phyloP scores from a whole-genome alignment of 106 monocot genomes.

The Gastrodia elata region DNA sequence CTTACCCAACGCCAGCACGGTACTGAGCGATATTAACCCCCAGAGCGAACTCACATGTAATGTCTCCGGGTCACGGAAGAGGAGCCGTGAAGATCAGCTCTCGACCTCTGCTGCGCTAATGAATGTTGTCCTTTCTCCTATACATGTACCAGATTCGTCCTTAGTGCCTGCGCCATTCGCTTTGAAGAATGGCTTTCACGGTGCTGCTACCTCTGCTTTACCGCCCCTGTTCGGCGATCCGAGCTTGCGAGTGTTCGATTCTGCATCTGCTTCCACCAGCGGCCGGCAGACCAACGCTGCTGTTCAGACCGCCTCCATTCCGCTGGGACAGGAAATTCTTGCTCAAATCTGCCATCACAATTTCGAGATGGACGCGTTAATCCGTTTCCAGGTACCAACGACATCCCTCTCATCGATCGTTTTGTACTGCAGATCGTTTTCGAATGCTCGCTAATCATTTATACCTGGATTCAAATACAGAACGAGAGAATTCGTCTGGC shows the following conservation, averaged over 20 bases:
- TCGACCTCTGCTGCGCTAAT: neutral
- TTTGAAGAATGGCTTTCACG: neutral
- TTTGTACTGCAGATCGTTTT: neutral
- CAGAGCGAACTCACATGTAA: conserved; percentile 43
- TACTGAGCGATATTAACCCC: conserved; percentile 21
- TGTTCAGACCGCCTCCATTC: neutral
- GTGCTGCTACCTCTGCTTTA: neutral
- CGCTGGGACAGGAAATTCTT: conserved; percentile 14
- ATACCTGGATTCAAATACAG: conserved; percentile 7
- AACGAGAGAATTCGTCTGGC: conserved; percentile 34
- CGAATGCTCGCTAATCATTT: neutral
- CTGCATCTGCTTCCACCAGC: conserved; percentile 28
- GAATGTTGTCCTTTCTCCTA: neutral
- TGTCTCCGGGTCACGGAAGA: conserved; percentile 20
- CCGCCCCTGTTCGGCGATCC: neutral
- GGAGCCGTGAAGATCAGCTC: neutral
- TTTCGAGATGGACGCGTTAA: conserved; percentile 36
- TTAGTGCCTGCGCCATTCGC: neutral
- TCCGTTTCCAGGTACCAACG: conserved; percentile 33
- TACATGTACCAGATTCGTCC: neutral
- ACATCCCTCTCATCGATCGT: neutral
- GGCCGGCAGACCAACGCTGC: conserved; percentile 8
- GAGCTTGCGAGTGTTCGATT: conserved; percentile 10
- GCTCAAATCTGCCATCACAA: conserved; percentile 26
- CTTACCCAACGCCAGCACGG: conserved; percentile 4